phyloP scores from a whole-genome alignment of 108 stramenopile genomes.

The Cylindrotheca closterium region DNA sequence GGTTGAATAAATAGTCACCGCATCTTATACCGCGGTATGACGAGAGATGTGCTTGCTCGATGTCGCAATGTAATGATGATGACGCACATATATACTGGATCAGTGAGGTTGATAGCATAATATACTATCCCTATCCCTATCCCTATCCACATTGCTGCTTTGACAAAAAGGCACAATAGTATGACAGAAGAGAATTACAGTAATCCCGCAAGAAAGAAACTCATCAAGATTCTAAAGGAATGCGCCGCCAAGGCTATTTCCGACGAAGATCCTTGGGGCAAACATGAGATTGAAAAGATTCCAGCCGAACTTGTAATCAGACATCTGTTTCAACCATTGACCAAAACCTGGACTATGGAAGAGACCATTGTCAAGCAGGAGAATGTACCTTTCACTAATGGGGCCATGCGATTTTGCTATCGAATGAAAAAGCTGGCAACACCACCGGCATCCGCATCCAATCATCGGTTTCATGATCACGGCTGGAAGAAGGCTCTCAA shows the following conservation, averaged over 20 bases:
- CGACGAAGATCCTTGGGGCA: constrained; percentile 71
- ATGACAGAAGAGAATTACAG: no score
- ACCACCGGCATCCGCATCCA: constrained; percentile 56
- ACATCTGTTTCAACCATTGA: constrained; percentile 59
- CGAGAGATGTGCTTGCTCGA: no score
- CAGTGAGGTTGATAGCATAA: no score
- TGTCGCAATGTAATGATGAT: no score
- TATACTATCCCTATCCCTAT: no score
- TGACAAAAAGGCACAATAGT: no score
- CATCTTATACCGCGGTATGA: no score
- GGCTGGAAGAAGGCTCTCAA: constrained; percentile 77
- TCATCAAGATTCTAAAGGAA: constrained; percentile 19
- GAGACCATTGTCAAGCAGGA: constrained; percentile 76
- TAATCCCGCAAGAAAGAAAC: neutral
- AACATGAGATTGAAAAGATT: constrained; percentile 55
- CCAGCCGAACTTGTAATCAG: constrained; percentile 76
- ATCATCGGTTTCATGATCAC: constrained; percentile 71
- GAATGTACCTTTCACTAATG: constrained; percentile 65
- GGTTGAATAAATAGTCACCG: no score
- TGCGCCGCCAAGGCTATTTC: constrained; percentile 44
- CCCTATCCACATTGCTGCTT: no score
- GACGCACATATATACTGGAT: no score
- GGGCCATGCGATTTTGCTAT: constrained; percentile 82
- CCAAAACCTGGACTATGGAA: constrained; percentile 55
- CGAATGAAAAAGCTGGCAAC: constrained; percentile 80